These are phyloP conservation scores for Escallonia rubra DNA, from an alignment of 129 eudicot genomes.

Conservation along the genomic window DNA sequence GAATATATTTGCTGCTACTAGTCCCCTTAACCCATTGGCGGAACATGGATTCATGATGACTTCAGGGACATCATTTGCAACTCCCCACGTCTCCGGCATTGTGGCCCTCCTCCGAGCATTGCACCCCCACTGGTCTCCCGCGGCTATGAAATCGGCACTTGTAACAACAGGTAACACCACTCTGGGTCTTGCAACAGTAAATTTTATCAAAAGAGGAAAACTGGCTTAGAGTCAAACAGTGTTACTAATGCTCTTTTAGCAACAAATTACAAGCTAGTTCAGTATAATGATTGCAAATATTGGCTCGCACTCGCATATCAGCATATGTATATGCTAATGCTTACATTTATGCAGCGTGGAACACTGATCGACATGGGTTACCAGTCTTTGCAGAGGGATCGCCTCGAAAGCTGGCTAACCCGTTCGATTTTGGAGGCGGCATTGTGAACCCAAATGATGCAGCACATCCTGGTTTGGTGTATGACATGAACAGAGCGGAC, in stretches of 20 bases:
- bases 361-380: background rate
- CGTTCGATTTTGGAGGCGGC: background rate
- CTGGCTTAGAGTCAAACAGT: no score
- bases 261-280: no score
- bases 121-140: constrained; percentile 20
- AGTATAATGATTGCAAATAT: no score
- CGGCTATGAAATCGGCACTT: background rate
- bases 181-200: no score
- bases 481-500: background rate
- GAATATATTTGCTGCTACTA: constrained; percentile 15
- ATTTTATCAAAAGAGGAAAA: no score
- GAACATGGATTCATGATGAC: background rate
- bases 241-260: no score
- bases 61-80: constrained; percentile 8
- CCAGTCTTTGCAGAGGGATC: background rate
- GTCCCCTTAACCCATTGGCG: background rate
- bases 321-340: no score
- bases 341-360: background rate
- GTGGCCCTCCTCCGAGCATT: constrained; percentile 6
- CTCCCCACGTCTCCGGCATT: constrained; percentile 10
- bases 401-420: background rate
- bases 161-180: constrained; percentile 12
- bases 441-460: background rate
- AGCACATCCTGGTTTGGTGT: background rate
- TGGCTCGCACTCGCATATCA: no score